Conservation (phyloP, 768 basidiomycete species). For the Termitomyces sp. region DNA sequence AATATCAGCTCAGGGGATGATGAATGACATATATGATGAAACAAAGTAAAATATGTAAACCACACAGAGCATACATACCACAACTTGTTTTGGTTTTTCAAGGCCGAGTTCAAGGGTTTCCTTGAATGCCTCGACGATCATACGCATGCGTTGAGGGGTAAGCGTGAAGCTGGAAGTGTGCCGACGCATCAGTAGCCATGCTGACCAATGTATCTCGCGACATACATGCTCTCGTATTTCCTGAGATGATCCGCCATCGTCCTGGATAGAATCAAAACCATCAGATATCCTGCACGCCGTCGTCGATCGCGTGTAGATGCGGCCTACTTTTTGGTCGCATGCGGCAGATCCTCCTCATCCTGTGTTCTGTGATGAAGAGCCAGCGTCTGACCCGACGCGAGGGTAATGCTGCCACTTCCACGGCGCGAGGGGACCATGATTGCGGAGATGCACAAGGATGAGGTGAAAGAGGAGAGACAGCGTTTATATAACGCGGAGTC, state of each 20-base stretch:
- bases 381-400: slow-evolving; percentile 74
- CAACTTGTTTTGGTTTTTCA: slow-evolving; percentile 76
- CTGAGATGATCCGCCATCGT: slow-evolving; percentile 93
- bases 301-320: slow-evolving; percentile 6
- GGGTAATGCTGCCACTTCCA: slow-evolving; percentile 70
- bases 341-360: slow-evolving; percentile 83
- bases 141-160: slow-evolving; percentile 89
- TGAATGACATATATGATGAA: background rate
- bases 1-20: background rate
- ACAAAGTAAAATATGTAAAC: background rate
- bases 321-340: slow-evolving; percentile 88
- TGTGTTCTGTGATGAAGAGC: slow-evolving; percentile 88
- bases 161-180: slow-evolving; percentile 62
- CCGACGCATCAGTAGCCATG: slow-evolving; percentile 4
- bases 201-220: slow-evolving; percentile 17
- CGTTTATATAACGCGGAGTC: background rate
- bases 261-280: slow-evolving; percentile 34
- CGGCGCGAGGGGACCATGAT: slow-evolving; percentile 69
- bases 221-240: slow-evolving; percentile 85
- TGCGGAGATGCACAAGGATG: slow-evolving; percentile 1
- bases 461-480: slow-evolving; percentile 2
- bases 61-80: slow-evolving; percentile 56
- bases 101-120: slow-evolving; percentile 88
- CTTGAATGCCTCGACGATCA: slow-evolving; percentile 96
- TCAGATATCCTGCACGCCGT: background rate